phyloP scores from a whole-genome alignment of 768 basidiomycete species.

The Antrodiella citrinella region DNA sequence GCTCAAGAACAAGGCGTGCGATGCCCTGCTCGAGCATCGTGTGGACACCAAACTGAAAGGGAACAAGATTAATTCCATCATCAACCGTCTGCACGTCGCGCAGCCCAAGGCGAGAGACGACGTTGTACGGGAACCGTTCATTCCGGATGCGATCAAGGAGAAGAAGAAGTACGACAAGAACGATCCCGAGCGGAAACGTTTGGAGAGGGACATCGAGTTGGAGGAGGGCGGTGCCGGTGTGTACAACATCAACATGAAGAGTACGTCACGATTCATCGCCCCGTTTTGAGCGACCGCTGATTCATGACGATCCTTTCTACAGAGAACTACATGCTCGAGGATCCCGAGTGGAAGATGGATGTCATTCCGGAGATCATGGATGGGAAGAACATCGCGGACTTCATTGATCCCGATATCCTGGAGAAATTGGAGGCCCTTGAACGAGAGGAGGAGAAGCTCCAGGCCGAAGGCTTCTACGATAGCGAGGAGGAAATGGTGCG shows the following conservation, averaged over 20 bases:
- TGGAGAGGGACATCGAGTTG: constrained; percentile 77
- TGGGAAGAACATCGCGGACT: constrained; percentile 98
- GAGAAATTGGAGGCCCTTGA: constrained; percentile 97
- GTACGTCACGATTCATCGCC: constrained; percentile 38
- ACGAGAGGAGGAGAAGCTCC: constrained; percentile 90
- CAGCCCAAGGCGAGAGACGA: constrained; percentile 87
- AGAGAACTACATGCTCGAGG: constrained; percentile 87
- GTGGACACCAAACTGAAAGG: constrained; percentile 94
- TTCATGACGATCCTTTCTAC: constrained; percentile 9
- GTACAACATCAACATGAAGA: constrained; percentile 83
- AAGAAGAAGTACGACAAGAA: constrained; percentile 80
- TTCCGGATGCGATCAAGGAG: constrained; percentile 76
- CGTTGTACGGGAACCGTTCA: constrained; percentile 78
- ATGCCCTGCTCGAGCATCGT: constrained; percentile 88
- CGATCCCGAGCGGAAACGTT: constrained; percentile 65
- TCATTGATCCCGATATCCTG: constrained; percentile 94
- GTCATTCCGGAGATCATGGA: constrained; percentile 98
- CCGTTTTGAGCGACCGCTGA: not conserved
- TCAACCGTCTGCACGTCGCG: constrained; percentile 95
- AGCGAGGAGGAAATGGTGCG: constrained; percentile 79
- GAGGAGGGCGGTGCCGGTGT: constrained; percentile 89
- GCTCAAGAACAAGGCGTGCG: constrained; percentile 92
- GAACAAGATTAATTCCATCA: constrained; percentile 82
- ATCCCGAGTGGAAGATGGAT: constrained; percentile 94
- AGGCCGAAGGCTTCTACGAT: constrained; percentile 93